Evolutionary conservation across 116 monocot genomes (phyloP), one percentile per base, ranked within the genome.

Genomic region (Posidonia oceanica): DNA sequence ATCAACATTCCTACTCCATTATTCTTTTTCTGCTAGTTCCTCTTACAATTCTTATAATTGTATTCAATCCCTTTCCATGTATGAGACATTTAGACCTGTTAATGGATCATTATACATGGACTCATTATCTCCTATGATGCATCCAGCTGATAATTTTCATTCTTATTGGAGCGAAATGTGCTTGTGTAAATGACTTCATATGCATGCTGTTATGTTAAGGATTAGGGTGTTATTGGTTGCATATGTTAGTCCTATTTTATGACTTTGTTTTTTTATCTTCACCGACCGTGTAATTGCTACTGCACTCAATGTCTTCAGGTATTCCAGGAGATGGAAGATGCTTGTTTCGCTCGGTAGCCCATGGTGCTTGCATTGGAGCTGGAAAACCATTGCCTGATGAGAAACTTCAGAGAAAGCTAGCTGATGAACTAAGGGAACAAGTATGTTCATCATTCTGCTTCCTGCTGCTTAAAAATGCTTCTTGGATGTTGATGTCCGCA

Each of bases 311-410:
- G 29, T 76, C 59, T 42, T 74, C 69, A 92, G 97, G 97, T 36
- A 92, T 98, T 78, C 92, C 97, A 4, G 97, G 97, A 72, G 97
- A 98, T 84, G 97, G 97, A 22, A 92, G 97, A 75, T 98, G 97
- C 71, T 76, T 92, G 77, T 98, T 98, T 64, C 89, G 93, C 56
- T 89, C 97, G 36, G 79, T 98, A 38, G 87, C 77, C 64, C 93
- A 98, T 80, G 97, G 92, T 13, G 89, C 89, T 51, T 89, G 97
- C 72, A 69, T 84, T 36, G 77, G 87, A 51, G 79, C 85, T 59
- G 93, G 97, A 29, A 85, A 79, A 64, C 57, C 80, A 21, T 36
- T 75, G 13, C 93, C 89, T 65, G 54, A 80, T 77, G 97, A 92
- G 72, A 44, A 56, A n/a, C 75, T 85, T 74, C 89, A 98, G 77